Base-by-base conservation (phyloP, 306 rosid species). In the Canavalia gladiata region DNA sequence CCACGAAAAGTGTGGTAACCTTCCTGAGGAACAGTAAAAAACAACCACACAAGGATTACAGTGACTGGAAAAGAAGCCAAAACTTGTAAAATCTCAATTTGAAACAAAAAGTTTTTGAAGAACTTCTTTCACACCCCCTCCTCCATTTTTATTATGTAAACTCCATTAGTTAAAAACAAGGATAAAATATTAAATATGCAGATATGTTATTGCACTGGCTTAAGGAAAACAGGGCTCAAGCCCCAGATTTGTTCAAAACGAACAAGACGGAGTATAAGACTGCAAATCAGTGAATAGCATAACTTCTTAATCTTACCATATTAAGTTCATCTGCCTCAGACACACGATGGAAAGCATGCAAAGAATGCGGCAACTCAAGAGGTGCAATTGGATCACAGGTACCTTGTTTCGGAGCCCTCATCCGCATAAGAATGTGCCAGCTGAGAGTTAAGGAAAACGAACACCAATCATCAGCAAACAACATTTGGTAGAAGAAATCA, bases 371-470 rank as follows among this genome's bases (percentile, higher is more conserved):
- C 46, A 95, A 86, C 68, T 95, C 99, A 74, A 93, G 97, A 84
- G 99, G 98, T 46, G 98, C 91, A 87, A 93, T 84, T 43, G 98
- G 97, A 34, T 93, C 97, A 68, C 93, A 93, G 8, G 89, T n/a
- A 64, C 92, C 95, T 45, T 87, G 84, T 82, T 82, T 88, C 8
- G 98, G 96, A 84, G 83, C 77, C 88, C 63, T 89, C 98, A 93
- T 95, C 83, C 98, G 88, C 99, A 95, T 95, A 72, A 93, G 87
- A 81, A 95, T 76, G 85, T 95, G 99, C 99, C 99, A 93, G 83
- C 99, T 91, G 87, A 77, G 54, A 68, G 57, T 60, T 74, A n/a
- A 74, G 67, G 68, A 77, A 78, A 59, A 84, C 72, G 81, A 83
- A 82, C 49, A 82, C 28, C 71, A 83, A 50, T 52, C 5, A 74